Conservation (phyloP, 805 yeast species). For the Zygoascus bituminiphila region DNA sequence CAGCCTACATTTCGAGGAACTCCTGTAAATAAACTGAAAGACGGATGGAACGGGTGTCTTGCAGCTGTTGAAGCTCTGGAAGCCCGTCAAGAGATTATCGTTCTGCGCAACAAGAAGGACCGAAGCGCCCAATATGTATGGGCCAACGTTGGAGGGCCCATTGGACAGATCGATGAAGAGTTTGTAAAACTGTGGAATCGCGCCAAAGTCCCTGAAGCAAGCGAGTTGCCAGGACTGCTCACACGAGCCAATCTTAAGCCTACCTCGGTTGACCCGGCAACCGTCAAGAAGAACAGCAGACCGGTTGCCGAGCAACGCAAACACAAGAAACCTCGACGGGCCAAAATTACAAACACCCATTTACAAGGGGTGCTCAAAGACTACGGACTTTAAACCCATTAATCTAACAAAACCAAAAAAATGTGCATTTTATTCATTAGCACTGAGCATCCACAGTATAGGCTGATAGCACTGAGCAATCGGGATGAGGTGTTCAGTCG, state of each 20-base stretch:
- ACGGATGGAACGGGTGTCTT: conserved; percentile 91
- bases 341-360: conserved; percentile 87
- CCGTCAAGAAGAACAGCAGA: conserved; percentile 59
- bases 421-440: conserved; percentile 81
- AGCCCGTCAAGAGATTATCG: conserved; percentile 65
- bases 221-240: conserved; percentile 70
- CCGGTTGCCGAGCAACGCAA: conserved; percentile 47
- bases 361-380: conserved; percentile 94
- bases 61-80: conserved; percentile 75
- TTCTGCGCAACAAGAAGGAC: conserved; percentile 86
- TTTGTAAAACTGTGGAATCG: conserved; percentile 75
- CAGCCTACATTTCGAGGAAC: conserved; percentile 86
- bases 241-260: conserved; percentile 88
- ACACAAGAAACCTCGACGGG: conserved; percentile 86
- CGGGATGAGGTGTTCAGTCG: conserved; percentile 79
- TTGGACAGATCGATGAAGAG: conserved; percentile 67
- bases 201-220: conserved; percentile 71
- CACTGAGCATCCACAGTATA: conserved; percentile 58
- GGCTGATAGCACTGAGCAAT: conserved; percentile 64
- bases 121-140: conserved; percentile 70
- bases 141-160: conserved; percentile 76
- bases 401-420: not conserved
- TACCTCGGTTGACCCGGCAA: conserved; percentile 95
- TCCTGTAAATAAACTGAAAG: conserved; percentile 69
- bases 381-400: conserved; percentile 35